Evolutionary conservation across 2,329 filamentous ascomycete genomes (phyloP).

Genomic region (Fusarium domesticum): DNA sequence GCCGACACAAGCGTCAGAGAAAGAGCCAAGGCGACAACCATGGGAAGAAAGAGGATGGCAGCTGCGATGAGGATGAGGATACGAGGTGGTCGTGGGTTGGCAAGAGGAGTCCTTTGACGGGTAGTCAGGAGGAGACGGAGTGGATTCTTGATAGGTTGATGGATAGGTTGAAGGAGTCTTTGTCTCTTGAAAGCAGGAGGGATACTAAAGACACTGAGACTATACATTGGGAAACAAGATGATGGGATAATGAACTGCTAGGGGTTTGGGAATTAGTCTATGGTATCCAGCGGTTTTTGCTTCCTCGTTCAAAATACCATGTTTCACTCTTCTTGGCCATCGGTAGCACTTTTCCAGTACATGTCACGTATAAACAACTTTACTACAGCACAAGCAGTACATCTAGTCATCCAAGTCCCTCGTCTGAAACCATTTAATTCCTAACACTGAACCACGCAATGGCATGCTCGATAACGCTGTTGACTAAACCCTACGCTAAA

Average conservation of each 20-base stretch:
- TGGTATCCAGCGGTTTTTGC: too few relatives aligned
- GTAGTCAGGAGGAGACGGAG: conserved; percentile 63
- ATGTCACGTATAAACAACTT: too few relatives aligned
- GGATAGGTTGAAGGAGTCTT: conserved; percentile 45
- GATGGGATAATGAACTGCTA: too few relatives aligned
- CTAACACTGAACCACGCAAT: neutral
- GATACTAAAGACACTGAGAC: conserved; percentile 11
- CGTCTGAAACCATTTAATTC: too few relatives aligned
- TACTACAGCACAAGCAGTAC: too few relatives aligned
- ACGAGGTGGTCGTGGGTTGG: conserved; percentile 70
- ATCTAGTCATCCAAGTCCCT: too few relatives aligned
- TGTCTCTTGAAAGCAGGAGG: conserved; percentile 22
- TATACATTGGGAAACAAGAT: too few relatives aligned
- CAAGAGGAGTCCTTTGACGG: conserved; percentile 65
- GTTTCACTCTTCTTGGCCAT: too few relatives aligned
- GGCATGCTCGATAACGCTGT: neutral
- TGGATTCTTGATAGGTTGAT: conserved; percentile 69
- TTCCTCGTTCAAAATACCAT: too few relatives aligned
- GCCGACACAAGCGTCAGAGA: conserved; percentile 14
- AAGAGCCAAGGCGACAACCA: conserved; percentile 1
- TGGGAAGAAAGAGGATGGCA: neutral
- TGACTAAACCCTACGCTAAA: neutral
- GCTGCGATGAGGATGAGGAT: conserved; percentile 23
- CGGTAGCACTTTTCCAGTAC: too few relatives aligned
- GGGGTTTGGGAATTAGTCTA: too few relatives aligned